Conservation (phyloP, 1,139 yeast genomes). For the Protomyces pachydermus region DNA sequence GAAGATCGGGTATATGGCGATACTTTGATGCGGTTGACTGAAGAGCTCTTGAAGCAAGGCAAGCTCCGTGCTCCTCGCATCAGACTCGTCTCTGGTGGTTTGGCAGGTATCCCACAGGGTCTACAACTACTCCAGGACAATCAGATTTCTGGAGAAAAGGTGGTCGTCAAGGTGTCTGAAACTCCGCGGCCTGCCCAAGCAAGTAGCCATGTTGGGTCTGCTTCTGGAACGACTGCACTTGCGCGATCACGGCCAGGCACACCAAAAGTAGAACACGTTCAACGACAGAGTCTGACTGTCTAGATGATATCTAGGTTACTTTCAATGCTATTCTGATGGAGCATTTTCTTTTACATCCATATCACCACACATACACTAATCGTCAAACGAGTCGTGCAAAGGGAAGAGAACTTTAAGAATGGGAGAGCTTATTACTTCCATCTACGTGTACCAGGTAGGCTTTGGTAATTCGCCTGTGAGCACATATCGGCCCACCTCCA, state of each 20-base stretch:
- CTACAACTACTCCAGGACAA: background rate
- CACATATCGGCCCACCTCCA: conserved; percentile 1
- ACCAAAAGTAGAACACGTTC: background rate
- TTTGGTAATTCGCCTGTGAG: background rate
- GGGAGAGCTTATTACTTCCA: no score
- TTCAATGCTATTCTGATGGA: background rate
- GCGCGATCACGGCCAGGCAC: background rate
- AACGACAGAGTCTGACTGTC: background rate
- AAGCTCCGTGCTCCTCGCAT: background rate
- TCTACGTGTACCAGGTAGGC: conserved; percentile 3
- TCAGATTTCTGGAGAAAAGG: background rate
- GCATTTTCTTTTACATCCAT: no score
- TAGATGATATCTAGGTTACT: background rate
- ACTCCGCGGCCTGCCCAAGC: background rate
- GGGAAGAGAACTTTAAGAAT: no score
- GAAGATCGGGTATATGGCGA: conserved; percentile 1
- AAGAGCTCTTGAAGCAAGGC: background rate
- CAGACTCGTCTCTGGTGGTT: background rate
- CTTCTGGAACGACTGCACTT: background rate
- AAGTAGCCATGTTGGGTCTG: no score
- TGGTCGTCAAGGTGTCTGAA: background rate
- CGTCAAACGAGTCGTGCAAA: no score
- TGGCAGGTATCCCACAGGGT: background rate
- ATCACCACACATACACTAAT: no score
- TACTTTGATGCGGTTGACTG: background rate